Percentiles rank a stretch among this genome's conserved stretches.
These are phyloP conservation scores for Aspergillus udagawae DNA, from an alignment of 2,329 filamentous ascomycete genomes.

Conservation along the genomic window DNA sequence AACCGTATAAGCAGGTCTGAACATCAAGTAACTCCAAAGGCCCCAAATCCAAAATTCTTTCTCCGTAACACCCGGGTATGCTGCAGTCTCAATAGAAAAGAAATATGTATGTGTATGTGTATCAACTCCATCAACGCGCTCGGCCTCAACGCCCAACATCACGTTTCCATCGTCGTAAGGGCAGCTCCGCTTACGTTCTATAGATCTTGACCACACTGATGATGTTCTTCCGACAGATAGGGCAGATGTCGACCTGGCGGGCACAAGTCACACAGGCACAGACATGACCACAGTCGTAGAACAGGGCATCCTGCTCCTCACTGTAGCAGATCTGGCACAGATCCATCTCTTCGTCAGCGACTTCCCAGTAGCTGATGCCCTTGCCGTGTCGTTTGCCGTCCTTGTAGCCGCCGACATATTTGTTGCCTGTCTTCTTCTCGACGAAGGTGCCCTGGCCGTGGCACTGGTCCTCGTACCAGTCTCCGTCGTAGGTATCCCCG, in stretches of 20 bases:
- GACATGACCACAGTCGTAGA: constrained; percentile 62
- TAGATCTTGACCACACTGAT: constrained; percentile 57
- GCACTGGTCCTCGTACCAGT: constrained; percentile 43
- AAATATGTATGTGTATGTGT: constrained; percentile 5
- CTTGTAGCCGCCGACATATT: constrained; percentile 58
- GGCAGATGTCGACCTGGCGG: constrained; percentile 55
- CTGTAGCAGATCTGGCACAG: constrained; percentile 61
- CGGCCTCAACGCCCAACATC: neutral
- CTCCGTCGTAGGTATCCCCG: constrained; percentile 46
- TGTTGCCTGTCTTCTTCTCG: constrained; percentile 55
- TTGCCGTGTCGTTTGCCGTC: constrained; percentile 58
- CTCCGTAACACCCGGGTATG: constrained; percentile 15
- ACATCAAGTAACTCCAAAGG: neutral
- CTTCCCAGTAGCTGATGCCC: constrained; percentile 60
- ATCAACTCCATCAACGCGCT: neutral
- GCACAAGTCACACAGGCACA: constrained; percentile 59
- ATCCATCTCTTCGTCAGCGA: constrained; percentile 57
- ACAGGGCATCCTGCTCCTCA: constrained; percentile 56
- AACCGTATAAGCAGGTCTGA: neutral
- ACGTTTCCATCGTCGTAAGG: neutral
- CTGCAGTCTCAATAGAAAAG: constrained; percentile 12
- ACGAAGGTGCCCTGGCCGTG: constrained; percentile 57
- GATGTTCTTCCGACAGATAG: constrained; percentile 57
- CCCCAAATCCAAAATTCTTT: neutral
- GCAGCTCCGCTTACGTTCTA: constrained; percentile 31